Base-by-base conservation (phyloP, 2,329 filamentous ascomycete species). In the Diaporthe amygdali region DNA sequence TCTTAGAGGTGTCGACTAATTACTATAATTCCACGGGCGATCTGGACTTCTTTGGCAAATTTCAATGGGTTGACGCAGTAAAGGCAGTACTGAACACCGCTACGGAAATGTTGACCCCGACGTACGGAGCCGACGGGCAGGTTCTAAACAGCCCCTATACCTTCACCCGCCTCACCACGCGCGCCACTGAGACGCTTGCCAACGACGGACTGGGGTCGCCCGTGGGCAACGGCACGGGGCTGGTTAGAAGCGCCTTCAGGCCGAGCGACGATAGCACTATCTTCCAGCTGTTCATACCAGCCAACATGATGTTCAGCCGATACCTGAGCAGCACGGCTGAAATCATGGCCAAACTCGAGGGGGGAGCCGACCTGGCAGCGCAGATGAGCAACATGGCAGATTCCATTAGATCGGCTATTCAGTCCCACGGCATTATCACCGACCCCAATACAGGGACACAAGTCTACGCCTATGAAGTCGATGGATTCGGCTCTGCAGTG, bases 241-340 rank as follows among this genome's bases (percentile, higher is more conserved):
- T 98, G 64, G 89, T 98, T 51, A 90, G 96, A 68, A 95, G 93
- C 75, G 94, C 95, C 37, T 98, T 98, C 84, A 89, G 96, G 1
- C 96, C 95, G 0, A 96, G 93, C 71, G 96, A 98, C 79, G 96
- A 98, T 80, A 90, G 94, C 17, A 94, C 93, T 0, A 93, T 94
- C 47, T 91, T 94, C 72, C 94, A 96, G 78, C 96, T 95, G 80
- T 91, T 97, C 76, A 93, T 98, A 76, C 96, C 96, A 0, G 91
- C 93, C 39, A 98, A 98, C 80, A 94, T 94, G 92, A 93, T 94
- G 92, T 91, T 94, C 74, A 86, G 91, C 39, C 83, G 87, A 27
- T 93, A 90, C 75, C 85, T 95, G 3, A 82, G 82, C 14, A 82
- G 85, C 0, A 80, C 86, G 76, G 76, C 85, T 77, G 71, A 80